phyloP scores from a whole-genome alignment of 192 early-diverging fungal genomes.

The Lunasporangiospora selenospora region DNA sequence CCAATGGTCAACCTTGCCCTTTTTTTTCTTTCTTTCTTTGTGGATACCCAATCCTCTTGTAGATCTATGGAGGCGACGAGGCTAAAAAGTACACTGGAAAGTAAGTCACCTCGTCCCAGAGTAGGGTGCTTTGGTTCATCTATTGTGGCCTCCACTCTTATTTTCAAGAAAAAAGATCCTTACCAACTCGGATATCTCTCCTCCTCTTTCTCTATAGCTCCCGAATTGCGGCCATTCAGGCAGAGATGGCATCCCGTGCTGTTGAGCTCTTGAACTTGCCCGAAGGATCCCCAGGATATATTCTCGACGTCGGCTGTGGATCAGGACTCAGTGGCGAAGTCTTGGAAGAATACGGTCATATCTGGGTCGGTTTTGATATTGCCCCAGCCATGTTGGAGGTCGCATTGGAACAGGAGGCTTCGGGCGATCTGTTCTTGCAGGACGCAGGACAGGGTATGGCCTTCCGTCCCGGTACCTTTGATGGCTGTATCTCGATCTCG shows the following conservation, averaged over 20 bases:
- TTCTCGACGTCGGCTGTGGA: constrained; percentile 98
- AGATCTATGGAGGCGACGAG: constrained; percentile 95
- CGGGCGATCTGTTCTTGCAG: constrained; percentile 95
- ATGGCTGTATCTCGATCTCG: constrained; percentile 85
- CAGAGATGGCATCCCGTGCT: constrained; percentile 91
- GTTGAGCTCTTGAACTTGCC: constrained; percentile 90
- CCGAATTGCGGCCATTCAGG: constrained; percentile 94
- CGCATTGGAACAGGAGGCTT: constrained; percentile 88
- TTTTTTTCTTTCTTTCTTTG: constrained; percentile 3
- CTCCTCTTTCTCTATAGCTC: constrained; percentile 60
- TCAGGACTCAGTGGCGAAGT: constrained; percentile 96
- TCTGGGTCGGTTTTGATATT: constrained; percentile 98
- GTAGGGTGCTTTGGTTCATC: too few species aligned
- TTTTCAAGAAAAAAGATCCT: too few species aligned
- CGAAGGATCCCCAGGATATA: constrained; percentile 70
- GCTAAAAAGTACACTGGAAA: constrained; percentile 94
- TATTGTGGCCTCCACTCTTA: not conserved
- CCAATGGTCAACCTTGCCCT: not conserved
- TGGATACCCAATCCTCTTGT: too few species aligned
- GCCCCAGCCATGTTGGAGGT: constrained; percentile 95
- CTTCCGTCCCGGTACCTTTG: constrained; percentile 96
- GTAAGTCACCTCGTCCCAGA: too few species aligned
- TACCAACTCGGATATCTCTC: not conserved
- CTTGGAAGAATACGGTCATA: constrained; percentile 92
- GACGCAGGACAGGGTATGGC: constrained; percentile 96